A percentile compares a stretch with the other conserved stretches of the same genome.
phyloP scores from a whole-genome alignment of 352 stramenopile genomes.

The Peronospora tabacina region DNA sequence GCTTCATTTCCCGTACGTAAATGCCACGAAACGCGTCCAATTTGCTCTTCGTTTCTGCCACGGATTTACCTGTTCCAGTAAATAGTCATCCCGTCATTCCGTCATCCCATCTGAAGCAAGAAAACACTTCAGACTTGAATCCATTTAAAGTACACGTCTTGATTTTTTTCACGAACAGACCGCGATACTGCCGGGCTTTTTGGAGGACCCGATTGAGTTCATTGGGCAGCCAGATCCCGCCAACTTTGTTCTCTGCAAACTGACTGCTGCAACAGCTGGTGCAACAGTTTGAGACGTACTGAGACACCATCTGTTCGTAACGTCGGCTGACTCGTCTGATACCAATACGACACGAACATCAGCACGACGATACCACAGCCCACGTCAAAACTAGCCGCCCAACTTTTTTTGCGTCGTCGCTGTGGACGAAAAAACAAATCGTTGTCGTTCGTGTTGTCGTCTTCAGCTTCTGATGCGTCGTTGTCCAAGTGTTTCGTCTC shows the following conservation, averaged over 20 bases:
- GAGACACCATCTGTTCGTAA: slow-evolving; percentile 1
- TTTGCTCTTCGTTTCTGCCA: slow-evolving; percentile 54
- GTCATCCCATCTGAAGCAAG: neutral
- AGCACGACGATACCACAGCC: slow-evolving; percentile 16
- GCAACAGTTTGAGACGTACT: slow-evolving; percentile 9
- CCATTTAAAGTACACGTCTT: slow-evolving; percentile 56
- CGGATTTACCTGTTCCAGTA: slow-evolving; percentile 36
- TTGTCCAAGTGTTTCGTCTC: slow-evolving; percentile 15
- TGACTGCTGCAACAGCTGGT: slow-evolving; percentile 25
- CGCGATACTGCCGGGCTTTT: slow-evolving; percentile 55
- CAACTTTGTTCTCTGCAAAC: slow-evolving; percentile 49
- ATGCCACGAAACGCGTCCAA: slow-evolving; percentile 68
- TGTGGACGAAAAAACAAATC: slow-evolving; percentile 21
- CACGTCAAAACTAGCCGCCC: slow-evolving; percentile 10
- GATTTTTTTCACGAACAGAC: slow-evolving; percentile 29
- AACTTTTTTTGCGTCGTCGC: too few species aligned
- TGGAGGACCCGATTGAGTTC: slow-evolving; percentile 50
- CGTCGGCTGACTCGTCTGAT: slow-evolving; percentile 8
- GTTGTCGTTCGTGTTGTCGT: slow-evolving; percentile 14
- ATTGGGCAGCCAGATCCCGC: slow-evolving; percentile 60
- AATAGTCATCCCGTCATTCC: neutral
- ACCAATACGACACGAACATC: slow-evolving; percentile 15
- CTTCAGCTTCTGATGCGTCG: neutral
- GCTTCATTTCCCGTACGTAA: slow-evolving; percentile 46
- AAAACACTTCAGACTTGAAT: slow-evolving; percentile 53